Conservation (phyloP, 2,329 filamentous ascomycete genomes). For the Lachnellula hyalina region DNA sequence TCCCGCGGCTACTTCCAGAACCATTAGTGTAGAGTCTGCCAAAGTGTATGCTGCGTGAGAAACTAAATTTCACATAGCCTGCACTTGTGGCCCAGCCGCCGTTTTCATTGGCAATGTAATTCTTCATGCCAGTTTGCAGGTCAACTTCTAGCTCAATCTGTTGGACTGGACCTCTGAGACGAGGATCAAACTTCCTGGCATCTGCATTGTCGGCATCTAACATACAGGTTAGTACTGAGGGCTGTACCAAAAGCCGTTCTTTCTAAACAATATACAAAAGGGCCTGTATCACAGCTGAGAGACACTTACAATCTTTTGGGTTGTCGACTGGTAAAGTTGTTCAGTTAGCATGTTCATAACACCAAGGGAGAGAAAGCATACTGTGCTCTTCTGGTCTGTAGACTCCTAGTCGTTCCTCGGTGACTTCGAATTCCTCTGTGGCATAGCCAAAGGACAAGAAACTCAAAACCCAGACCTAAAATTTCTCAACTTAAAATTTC, state of each 20-base stretch:
- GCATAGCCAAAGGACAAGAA: slow-evolving; percentile 81
- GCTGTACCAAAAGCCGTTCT: neutral
- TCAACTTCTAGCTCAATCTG: slow-evolving; percentile 70
- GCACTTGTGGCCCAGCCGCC: slow-evolving; percentile 86
- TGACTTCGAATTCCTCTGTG: slow-evolving; percentile 82
- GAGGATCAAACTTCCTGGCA: slow-evolving; percentile 73
- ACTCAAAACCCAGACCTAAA: slow-evolving; percentile 68
- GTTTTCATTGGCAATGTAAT: slow-evolving; percentile 91
- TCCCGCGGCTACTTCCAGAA: slow-evolving; percentile 51
- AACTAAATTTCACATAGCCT: slow-evolving; percentile 74
- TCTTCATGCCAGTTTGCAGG: slow-evolving; percentile 87
- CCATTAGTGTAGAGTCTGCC: slow-evolving; percentile 70
- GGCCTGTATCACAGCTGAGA: neutral
- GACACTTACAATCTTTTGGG: slow-evolving; percentile 45
- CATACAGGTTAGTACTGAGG: neutral
- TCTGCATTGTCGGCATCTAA: slow-evolving; percentile 73
- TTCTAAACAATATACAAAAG: too few species aligned
- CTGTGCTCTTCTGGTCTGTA: slow-evolving; percentile 71
- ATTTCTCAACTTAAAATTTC: slow-evolving; percentile 4
- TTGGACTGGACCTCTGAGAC: slow-evolving; percentile 74
- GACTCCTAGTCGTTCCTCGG: slow-evolving; percentile 70
- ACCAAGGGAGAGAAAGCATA: neutral
- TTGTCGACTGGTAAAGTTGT: slow-evolving; percentile 51
- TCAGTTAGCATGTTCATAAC: neutral
- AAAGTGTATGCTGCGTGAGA: slow-evolving; percentile 70